These are phyloP conservation scores for Leishmania braziliensis DNA, from an alignment of 208 protist genomes.

Conservation along the genomic window DNA sequence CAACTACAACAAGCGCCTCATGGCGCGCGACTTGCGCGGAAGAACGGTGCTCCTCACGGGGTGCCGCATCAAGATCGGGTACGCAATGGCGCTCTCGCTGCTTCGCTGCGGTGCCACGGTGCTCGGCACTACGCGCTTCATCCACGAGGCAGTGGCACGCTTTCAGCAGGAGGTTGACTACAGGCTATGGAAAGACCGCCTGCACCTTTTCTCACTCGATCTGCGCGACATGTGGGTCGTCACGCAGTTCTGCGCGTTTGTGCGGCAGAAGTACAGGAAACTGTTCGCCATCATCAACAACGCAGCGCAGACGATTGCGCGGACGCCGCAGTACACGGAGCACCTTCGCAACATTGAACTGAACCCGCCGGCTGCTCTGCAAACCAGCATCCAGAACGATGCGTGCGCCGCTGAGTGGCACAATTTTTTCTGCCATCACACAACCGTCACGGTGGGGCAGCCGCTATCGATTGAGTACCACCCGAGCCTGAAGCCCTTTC, in stretches of 20 bases:
- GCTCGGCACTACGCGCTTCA: constrained; percentile 92
- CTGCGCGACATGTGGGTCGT: constrained; percentile 94
- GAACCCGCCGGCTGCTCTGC: constrained; percentile 48
- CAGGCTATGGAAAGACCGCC: constrained; percentile 83
- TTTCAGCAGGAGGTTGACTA: constrained; percentile 92
- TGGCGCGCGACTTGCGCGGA: constrained; percentile 90
- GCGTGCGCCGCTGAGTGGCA: constrained; percentile 66
- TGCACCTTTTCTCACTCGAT: constrained; percentile 95
- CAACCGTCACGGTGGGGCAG: constrained; percentile 77
- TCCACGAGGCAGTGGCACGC: constrained; percentile 80
- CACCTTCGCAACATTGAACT: constrained; percentile 79
- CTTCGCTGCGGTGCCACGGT: constrained; percentile 82
- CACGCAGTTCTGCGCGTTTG: constrained; percentile 93
- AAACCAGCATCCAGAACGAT: constrained; percentile 49
- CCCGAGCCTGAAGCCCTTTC: constrained; percentile 54
- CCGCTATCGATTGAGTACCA: constrained; percentile 64
- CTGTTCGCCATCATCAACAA: constrained; percentile 97
- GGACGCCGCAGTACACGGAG: constrained; percentile 92
- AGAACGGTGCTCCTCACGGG: constrained; percentile 94
- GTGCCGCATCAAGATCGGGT: constrained; percentile 95
- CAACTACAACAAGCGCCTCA: constrained; percentile 95
- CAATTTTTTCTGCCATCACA: constrained; percentile 78
- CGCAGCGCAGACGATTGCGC: constrained; percentile 96
- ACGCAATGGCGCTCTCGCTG: constrained; percentile 89
- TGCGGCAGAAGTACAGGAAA: constrained; percentile 59